Base-by-base conservation (phyloP, 495 filamentous ascomycete species). In the Aspergillus nidulans region DNA sequence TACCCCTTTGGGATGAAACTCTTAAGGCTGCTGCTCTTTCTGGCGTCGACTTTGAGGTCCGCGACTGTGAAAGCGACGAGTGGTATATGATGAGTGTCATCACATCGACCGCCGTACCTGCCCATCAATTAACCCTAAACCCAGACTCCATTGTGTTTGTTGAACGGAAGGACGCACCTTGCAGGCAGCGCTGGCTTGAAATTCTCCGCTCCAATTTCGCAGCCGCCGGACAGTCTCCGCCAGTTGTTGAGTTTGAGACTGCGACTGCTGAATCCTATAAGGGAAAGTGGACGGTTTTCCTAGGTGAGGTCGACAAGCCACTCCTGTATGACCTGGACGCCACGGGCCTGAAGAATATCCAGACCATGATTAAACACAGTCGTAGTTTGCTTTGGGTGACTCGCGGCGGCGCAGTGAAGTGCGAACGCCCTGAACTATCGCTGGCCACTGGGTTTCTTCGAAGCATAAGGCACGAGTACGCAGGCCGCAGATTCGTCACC, bases 11-110 rank as follows among this genome's bases (percentile, higher is more conserved):
- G 73, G 25, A 70, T 21, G 23, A 47, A 1, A 63, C 69, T 43
- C 56, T 77, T 7, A 21, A 49, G 1, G 49, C 36, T 34, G 64
- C 65, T 3, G 70, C 66, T 3, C 72, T 77, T 25, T 40, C 49
- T 15, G 38, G 32, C 13, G 10, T 40, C 49, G 16, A 41, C 8
- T 34, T n/a, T 34, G 24, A 52, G 15, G 42, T 77, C 13, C 69
- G 68, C 30, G 21, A 74, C 0, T 65, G 69, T 43, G 71, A 74
- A 26, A 62, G 68, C 1, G 57, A 66, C 12, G 55, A 48, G 9
- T 34, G 30, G 30, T 34, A 34, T 12, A 34, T 34, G 30, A 34
- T 34, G 30, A 13, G 15, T 34, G 30, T 34, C 30, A 34, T 34
- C 8, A 34, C 30, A 5, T 34, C 30, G 2, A 34, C 30, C 30